A percentile compares a stretch with the other conserved stretches of the same genome.
These are phyloP conservation scores for Neophaeococcomyces aloes DNA, from an alignment of 2,329 filamentous ascomycete species.

Conservation along the genomic window DNA sequence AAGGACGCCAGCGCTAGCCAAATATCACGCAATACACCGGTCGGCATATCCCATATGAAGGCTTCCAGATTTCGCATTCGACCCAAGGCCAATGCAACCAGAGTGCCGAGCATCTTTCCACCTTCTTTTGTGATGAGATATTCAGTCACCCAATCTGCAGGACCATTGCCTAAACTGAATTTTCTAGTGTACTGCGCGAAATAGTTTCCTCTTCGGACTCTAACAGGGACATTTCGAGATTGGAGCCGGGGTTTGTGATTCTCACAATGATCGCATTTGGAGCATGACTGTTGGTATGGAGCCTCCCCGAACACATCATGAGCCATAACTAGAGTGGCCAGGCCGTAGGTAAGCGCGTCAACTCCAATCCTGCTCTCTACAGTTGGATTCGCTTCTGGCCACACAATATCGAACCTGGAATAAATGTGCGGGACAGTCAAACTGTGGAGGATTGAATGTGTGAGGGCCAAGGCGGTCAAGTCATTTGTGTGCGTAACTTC, in stretches of 20 bases:
- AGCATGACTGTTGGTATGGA: conserved; percentile 29
- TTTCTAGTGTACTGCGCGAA: conserved; percentile 71
- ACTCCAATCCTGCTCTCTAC: conserved; percentile 60
- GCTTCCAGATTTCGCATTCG: conserved; percentile 73
- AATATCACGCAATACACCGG: conserved; percentile 67
- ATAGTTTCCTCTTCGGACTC: conserved; percentile 53
- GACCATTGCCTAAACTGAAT: conserved; percentile 77
- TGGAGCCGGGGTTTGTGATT: conserved; percentile 11
- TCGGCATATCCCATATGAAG: conserved; percentile 85
- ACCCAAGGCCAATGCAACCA: conserved; percentile 67
- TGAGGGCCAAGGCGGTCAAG: conserved; percentile 64
- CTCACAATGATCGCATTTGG: conserved; percentile 4
- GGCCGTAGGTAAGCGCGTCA: conserved; percentile 71
- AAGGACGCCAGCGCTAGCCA: conserved; percentile 69
- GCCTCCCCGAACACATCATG: conserved; percentile 49
- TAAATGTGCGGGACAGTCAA: conserved; percentile 71
- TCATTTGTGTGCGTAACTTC: conserved; percentile 77
- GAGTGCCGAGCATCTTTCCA: conserved; percentile 78
- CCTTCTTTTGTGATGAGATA: conserved; percentile 74
- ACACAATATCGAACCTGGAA: conserved; percentile 77
- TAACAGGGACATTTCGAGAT: conserved; percentile 7
- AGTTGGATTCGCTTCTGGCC: conserved; percentile 61
- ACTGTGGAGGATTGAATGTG: conserved; percentile 65
- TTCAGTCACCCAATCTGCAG: conserved; percentile 65
- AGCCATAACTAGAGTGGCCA: conserved; percentile 68